Base-by-base conservation (phyloP, 1,284 basidiomycete species). In the Malassezia sp. region DNA sequence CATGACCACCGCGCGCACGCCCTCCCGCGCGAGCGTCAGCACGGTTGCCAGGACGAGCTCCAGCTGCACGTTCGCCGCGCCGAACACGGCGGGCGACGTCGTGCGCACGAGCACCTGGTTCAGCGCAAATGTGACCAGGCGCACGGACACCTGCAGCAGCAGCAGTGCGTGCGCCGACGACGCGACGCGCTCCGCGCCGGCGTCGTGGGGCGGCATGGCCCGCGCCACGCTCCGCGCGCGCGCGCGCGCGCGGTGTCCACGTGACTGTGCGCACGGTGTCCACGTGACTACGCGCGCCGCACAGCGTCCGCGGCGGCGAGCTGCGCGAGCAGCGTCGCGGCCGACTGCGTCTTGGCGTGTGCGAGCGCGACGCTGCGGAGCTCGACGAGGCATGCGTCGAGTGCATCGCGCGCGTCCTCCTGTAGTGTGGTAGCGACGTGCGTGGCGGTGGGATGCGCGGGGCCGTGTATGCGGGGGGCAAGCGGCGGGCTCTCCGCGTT, bases 1-100 rank as follows among this genome's bases (percentile, higher is more conserved):
- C 21, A 59, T 49, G 18, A 60, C 49, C 10, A 54, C 52, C 5
- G 54, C 56, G 0, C 60, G 52, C 1, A 96, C 78, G 4, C 89
- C 90, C 70, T 97, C 93, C 9, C 91, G 76, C 23, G 84, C 83
- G 6, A 96, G 76, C 67, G 96, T 93, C 29, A 97, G 76, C 59
- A 93, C 84, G 11, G 87, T 88, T 53, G 83, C 85, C 28, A 86
- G 78, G 22, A 97, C 71, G 26, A 84, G 77, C 61, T 89, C 86
- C 69, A 89, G 84, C 61, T 87, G 85, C 45, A 89, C 82, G 3
- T 83, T 79, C 9, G 84, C 84, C 0, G 83, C 84, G 5, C 85
- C 86, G 61, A 89, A 93, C 12, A 84, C 83, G 41, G 78, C 78
- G 0, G 91, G 89, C 1, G 85, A 81, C 0, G 84, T 81, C 29